Conservation (phyloP, 495 filamentous ascomycete genomes). For the Parachaetomium inaequale region DNA sequence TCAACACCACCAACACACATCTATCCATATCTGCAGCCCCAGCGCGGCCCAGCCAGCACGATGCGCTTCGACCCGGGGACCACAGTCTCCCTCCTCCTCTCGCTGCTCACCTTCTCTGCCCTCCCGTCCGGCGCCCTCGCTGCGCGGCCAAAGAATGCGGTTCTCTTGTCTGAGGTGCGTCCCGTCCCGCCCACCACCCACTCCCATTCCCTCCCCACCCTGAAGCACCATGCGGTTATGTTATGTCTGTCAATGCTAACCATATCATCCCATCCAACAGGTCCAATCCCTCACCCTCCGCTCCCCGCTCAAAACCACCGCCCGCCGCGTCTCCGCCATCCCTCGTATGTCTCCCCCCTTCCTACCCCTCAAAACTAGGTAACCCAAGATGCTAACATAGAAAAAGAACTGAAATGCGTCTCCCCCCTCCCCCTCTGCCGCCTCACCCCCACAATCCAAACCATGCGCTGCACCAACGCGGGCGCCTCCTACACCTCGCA, state of each 20-base stretch:
- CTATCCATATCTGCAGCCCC: not conserved
- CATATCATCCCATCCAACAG: not conserved
- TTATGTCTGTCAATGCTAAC: too few species aligned
- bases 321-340: conserved; percentile 72
- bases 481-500: conserved; percentile 65
- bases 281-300: conserved; percentile 77
- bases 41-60: not conserved
- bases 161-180: conserved; percentile 30
- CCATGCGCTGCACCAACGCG: conserved; percentile 84
- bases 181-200: not conserved
- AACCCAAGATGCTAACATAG: too few species aligned
- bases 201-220: not conserved
- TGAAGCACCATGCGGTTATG: too few species aligned
- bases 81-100: conserved; percentile 5
- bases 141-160: conserved; percentile 27
- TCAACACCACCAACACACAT: not conserved
- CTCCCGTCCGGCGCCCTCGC: not conserved
- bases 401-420: conserved; percentile 77
- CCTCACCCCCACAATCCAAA: conserved; percentile 67
- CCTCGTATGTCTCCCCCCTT: too few species aligned
- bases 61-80: conserved; percentile 7
- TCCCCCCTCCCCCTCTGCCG: conserved; percentile 59
- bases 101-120: conserved; percentile 7
- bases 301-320: conserved; percentile 55
- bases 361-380: too few species aligned